Percentiles rank a stretch among this genome's conserved stretches.
These are phyloP conservation scores for Periconia macrospinosa DNA, from an alignment of 2,329 filamentous ascomycete genomes.

Conservation along the genomic window DNA sequence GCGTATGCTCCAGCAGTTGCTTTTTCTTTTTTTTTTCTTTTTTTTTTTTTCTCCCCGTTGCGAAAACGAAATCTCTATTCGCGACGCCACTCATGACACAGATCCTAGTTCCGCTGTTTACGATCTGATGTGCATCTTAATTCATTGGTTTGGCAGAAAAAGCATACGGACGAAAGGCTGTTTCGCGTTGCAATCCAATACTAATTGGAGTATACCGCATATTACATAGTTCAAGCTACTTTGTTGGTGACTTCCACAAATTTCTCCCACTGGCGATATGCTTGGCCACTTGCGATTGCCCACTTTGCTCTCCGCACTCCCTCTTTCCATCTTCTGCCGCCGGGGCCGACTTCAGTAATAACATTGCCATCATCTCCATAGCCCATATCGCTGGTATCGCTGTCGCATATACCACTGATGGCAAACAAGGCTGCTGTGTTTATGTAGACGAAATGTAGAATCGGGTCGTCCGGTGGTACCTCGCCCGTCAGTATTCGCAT, in stretches of 20 bases:
- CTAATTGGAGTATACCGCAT: not conserved
- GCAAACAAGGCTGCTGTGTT: slow-evolving; percentile 91
- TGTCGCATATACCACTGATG: slow-evolving; percentile 81
- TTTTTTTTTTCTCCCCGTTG: no score
- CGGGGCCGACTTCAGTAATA: slow-evolving; percentile 79
- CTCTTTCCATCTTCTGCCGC: slow-evolving; percentile 90
- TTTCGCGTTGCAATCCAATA: no score
- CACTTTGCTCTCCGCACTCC: slow-evolving; percentile 84
- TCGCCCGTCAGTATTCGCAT: slow-evolving; percentile 75
- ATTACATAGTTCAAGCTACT: slow-evolving; percentile 15
- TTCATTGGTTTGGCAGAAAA: no score
- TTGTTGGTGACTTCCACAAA: slow-evolving; percentile 83
- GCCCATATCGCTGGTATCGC: slow-evolving; percentile 78
- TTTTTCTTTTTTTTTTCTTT: no score
- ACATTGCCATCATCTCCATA: slow-evolving; percentile 78
- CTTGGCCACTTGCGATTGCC: slow-evolving; percentile 83
- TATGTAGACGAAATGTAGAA: slow-evolving; percentile 90
- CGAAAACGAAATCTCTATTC: not conserved
- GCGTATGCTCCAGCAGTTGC: not conserved
- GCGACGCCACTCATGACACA: not conserved
- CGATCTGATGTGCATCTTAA: no score
- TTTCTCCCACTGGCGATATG: slow-evolving; percentile 77
- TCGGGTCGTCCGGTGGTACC: slow-evolving; percentile 74
- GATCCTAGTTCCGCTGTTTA: no score
- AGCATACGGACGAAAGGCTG: no score